Evolutionary conservation across 495 filamentous ascomycete genomes (phyloP).

Genomic region (Aspergillus nanangensis): DNA sequence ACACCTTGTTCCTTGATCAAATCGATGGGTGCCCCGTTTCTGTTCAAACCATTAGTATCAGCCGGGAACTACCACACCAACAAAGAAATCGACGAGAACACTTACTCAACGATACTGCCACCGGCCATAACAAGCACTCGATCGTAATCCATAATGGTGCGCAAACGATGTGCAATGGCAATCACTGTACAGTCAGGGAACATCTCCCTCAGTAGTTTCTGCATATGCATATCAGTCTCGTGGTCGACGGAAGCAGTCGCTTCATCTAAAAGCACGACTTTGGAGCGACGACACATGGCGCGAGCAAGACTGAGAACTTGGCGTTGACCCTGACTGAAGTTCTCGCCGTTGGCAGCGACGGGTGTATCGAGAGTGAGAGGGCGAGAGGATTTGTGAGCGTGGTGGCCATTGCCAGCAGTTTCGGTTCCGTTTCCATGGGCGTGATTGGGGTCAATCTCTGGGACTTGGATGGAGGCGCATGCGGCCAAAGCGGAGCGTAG

Average conservation of each 20-base stretch:
- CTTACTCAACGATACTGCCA: constrained; percentile 26
- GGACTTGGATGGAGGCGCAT: constrained; percentile 42
- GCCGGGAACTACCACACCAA: too few species aligned
- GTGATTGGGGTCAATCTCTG: constrained; percentile 18
- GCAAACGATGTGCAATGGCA: constrained; percentile 37
- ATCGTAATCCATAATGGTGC: constrained; percentile 36
- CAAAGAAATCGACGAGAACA: not conserved
- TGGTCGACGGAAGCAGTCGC: constrained; percentile 55
- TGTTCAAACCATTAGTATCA: constrained; percentile 6
- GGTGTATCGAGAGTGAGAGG: constrained; percentile 28
- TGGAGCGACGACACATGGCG: constrained; percentile 53
- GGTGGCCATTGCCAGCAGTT: constrained; percentile 1
- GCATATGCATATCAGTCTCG: constrained; percentile 50
- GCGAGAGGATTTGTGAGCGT: not conserved
- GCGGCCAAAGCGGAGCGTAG: constrained; percentile 39
- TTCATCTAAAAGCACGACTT: constrained; percentile 56
- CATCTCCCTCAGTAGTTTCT: constrained; percentile 36
- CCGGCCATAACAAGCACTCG: constrained; percentile 30
- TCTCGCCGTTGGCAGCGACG: constrained; percentile 54
- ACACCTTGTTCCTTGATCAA: constrained; percentile 34
- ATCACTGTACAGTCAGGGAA: constrained; percentile 35
- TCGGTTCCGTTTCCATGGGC: constrained; percentile 11
- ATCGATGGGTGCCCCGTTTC: constrained; percentile 40
- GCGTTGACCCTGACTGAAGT: constrained; percentile 57
- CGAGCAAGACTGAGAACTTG: constrained; percentile 57